A percentile compares a stretch with the other conserved stretches of the same genome.
These are phyloP conservation scores for Colletotrichum tanaceti DNA, from an alignment of 2,329 filamentous ascomycete species.

Conservation along the genomic window DNA sequence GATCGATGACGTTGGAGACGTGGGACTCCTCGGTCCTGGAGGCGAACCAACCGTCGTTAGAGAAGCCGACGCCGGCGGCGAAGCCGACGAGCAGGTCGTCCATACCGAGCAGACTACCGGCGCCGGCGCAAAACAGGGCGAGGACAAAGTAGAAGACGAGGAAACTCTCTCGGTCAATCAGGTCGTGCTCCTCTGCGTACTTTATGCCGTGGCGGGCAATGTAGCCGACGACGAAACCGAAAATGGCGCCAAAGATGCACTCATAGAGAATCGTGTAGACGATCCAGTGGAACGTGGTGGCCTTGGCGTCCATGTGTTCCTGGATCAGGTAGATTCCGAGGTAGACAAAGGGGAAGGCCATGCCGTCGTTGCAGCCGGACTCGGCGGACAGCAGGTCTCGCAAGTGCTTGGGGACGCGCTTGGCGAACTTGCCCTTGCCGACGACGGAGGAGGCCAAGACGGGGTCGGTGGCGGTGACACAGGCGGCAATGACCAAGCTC, in stretches of 20 bases:
- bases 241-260: constrained; percentile 91
- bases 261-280: constrained; percentile 93
- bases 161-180: constrained; percentile 97
- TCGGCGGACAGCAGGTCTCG: constrained; percentile 94
- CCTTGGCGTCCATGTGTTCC: constrained; percentile 74
- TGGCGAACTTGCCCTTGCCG: constrained; percentile 98
- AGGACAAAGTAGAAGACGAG: constrained; percentile 98
- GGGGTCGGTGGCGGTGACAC: constrained; percentile 96
- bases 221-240: constrained; percentile 89
- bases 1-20: constrained; percentile 98
- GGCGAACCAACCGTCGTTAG: constrained; percentile 98
- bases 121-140: constrained; percentile 94
- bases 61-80: constrained; percentile 96
- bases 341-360: constrained; percentile 99
- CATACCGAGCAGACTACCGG: constrained; percentile 88
- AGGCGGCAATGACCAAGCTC: constrained; percentile 86
- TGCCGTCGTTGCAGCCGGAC: constrained; percentile 98
- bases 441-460: constrained; percentile 97
- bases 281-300: constrained; percentile 87
- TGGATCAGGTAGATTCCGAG: constrained; percentile 89
- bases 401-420: constrained; percentile 96
- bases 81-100: constrained; percentile 97
- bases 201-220: constrained; percentile 91
- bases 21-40: constrained; percentile 99
- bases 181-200: constrained; percentile 81